Evolutionary conservation across 2,329 filamentous ascomycete genomes (phyloP), one percentile per base, ranked within the genome.

Genomic region (Cladosporium cucumerinum): DNA sequence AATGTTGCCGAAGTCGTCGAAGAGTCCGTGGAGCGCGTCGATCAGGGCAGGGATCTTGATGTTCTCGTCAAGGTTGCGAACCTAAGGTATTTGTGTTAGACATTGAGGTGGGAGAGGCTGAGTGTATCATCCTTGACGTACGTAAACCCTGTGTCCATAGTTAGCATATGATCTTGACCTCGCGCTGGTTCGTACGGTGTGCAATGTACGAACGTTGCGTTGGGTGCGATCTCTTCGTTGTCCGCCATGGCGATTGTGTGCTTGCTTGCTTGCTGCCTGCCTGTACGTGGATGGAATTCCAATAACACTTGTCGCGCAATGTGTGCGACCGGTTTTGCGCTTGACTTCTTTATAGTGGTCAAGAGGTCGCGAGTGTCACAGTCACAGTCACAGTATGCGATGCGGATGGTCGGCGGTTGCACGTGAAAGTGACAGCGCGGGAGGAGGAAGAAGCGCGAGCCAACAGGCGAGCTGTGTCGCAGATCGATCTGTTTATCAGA

Each of bases 51-150:
- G 89, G 65, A 91, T 84, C 77, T 96, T 97, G 78, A 96, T 88
- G 75, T 90, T 88, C 82, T 98, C 95, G 79, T 97, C 92, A 66
- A 99, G 87, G 77, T 97, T 97, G 73, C 89, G 91, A 68, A 86
- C 81, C 81, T 86, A 71, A 52, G 16, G 28, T 18, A n/a, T 16
- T 23, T 21, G 8, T 59, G 43, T 68, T 65, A 65, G 51, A 25
- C 2, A 18, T 32, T 5, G 28, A 16, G 32, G 39, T 21, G 18
- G 21, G 30, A 16, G n/a, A 18, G 8, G 18, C 34, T 5, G 58
- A 14, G 14, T 52, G 34, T 3, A 21, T 54, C 5, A 2, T 32
- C n/a, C 5, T 8, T 16, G 21, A 26, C 71, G 59, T 70, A 75
- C 72, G 66, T 77, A 77, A 68, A 77, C 70, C 63, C 75, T 77